phyloP scores from a whole-genome alignment of 1,284 basidiomycete species.

The Peniophora sp. region DNA sequence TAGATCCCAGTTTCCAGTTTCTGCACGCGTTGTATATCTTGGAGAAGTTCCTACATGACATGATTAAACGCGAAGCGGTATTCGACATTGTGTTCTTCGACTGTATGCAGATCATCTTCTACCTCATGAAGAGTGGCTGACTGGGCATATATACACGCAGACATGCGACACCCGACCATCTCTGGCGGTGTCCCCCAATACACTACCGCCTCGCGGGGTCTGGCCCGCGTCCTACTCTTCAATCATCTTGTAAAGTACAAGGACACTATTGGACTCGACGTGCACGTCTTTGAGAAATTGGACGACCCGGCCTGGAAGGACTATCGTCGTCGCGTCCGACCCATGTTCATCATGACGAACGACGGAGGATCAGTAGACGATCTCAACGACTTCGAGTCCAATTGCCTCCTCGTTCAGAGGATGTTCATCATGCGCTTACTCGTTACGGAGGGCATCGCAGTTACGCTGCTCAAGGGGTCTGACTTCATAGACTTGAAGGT shows the following conservation, averaged over 20 bases:
- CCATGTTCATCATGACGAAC: slow-evolving; percentile 58
- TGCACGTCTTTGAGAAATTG: slow-evolving; percentile 37
- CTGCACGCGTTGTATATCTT: slow-evolving; percentile 50
- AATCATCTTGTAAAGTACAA: slow-evolving; percentile 46
- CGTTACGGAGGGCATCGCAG: slow-evolving; percentile 33
- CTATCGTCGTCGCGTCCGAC: slow-evolving; percentile 40
- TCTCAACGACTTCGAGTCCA: slow-evolving; percentile 10
- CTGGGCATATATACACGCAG: slow-evolving; percentile 19
- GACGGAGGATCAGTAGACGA: slow-evolving; percentile 34
- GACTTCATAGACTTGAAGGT: slow-evolving; percentile 62
- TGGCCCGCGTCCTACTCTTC: slow-evolving; percentile 46
- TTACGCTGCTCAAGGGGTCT: slow-evolving; percentile 40
- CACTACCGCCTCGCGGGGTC: slow-evolving; percentile 33
- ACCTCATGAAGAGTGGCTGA: neutral
- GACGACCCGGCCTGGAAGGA: slow-evolving; percentile 40
- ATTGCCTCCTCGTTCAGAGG: slow-evolving; percentile 38
- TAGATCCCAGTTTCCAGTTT: slow-evolving; percentile 53
- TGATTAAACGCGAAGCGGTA: slow-evolving; percentile 39
- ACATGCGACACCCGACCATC: slow-evolving; percentile 31
- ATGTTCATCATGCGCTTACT: slow-evolving; percentile 40
- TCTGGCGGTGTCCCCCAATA: slow-evolving; percentile 27
- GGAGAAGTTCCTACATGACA: slow-evolving; percentile 42
- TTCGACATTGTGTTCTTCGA: slow-evolving; percentile 62
- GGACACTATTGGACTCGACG: slow-evolving; percentile 26
- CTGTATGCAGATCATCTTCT: slow-evolving; percentile 22